phyloP scores from a whole-genome alignment of 768 basidiomycete species.

The Russula emetica region DNA sequence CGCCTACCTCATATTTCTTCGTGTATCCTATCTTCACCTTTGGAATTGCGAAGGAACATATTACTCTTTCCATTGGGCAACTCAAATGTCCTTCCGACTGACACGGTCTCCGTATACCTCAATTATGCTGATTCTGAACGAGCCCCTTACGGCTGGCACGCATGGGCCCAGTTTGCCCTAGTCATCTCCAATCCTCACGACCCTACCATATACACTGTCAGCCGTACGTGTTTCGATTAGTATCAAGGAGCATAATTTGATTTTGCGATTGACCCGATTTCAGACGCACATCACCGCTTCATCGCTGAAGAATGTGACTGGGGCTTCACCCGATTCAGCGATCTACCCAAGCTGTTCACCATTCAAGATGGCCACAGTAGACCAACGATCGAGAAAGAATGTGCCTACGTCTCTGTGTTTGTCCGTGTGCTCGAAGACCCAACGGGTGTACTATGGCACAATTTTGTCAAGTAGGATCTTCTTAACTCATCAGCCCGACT shows the following conservation, averaged over 20 bases:
- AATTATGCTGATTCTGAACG: constrained; percentile 99
- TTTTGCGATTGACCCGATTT: neutral
- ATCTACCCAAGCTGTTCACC: constrained; percentile 88
- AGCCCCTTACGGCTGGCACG: constrained; percentile 97
- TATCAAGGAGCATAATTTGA: neutral
- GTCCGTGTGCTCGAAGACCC: constrained; percentile 97
- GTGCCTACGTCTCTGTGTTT: constrained; percentile 92
- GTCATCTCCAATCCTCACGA: constrained; percentile 95
- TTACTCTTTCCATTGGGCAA: constrained; percentile 98
- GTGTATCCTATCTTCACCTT: constrained; percentile 9
- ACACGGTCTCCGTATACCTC: constrained; percentile 98
- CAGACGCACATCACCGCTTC: constrained; percentile 98
- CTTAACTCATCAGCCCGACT: neutral
- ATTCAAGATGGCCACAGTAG: constrained; percentile 75
- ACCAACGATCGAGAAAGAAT: constrained; percentile 94
- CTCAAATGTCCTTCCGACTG: constrained; percentile 97
- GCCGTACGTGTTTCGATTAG: constrained; percentile 63
- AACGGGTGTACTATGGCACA: constrained; percentile 98
- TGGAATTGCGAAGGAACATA: constrained; percentile 70
- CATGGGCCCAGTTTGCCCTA: constrained; percentile 97
- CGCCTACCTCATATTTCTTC: constrained; percentile 19
- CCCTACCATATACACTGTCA: constrained; percentile 94
- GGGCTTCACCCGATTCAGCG: constrained; percentile 99
- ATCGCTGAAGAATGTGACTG: constrained; percentile 99
- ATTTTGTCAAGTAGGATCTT: constrained; percentile 88